These are phyloP conservation scores for Pulveroboletus frians DNA, from an alignment of 768 basidiomycete genomes.

Conservation along the genomic window DNA sequence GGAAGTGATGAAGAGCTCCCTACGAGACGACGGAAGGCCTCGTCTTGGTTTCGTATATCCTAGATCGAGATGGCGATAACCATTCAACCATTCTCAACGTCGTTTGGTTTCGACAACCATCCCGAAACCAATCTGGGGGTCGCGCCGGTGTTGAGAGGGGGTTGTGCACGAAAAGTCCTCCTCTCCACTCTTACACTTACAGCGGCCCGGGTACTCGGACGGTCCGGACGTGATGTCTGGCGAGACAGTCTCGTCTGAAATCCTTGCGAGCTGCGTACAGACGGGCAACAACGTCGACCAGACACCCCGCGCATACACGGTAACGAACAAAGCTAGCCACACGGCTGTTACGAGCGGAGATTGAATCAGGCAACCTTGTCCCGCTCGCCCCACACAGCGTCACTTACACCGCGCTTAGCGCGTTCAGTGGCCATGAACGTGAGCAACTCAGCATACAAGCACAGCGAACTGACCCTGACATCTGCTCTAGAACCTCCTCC, in stretches of 20 bases:
- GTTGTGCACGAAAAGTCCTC: neutral
- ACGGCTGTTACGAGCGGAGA: slow-evolving; percentile 23
- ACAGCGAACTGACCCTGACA: slow-evolving; percentile 2
- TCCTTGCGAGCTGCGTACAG: too few species aligned
- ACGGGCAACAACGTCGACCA: neutral
- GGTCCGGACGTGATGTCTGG: too few species aligned
- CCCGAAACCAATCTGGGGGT: slow-evolving; percentile 75
- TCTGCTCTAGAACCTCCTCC: slow-evolving; percentile 70
- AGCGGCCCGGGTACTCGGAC: too few species aligned
- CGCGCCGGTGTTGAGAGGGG: slow-evolving; percentile 47
- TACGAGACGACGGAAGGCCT: slow-evolving; percentile 72
- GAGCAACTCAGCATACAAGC: neutral
- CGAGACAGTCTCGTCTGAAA: too few species aligned
- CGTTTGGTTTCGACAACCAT: slow-evolving; percentile 74
- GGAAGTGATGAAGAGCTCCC: slow-evolving; percentile 76
- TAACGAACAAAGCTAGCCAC: neutral
- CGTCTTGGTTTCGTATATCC: slow-evolving; percentile 78
- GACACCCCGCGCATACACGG: too few species aligned
- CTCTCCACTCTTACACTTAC: neutral
- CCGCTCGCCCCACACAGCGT: slow-evolving; percentile 31
- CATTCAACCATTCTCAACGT: slow-evolving; percentile 69
- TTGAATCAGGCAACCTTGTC: slow-evolving; percentile 27
- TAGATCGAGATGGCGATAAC: slow-evolving; percentile 84
- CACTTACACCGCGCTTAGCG: slow-evolving; percentile 26
- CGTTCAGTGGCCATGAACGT: slow-evolving; percentile 27